phyloP scores from a whole-genome alignment of 2,329 filamentous ascomycete genomes.

The Diaporthe sp. region DNA sequence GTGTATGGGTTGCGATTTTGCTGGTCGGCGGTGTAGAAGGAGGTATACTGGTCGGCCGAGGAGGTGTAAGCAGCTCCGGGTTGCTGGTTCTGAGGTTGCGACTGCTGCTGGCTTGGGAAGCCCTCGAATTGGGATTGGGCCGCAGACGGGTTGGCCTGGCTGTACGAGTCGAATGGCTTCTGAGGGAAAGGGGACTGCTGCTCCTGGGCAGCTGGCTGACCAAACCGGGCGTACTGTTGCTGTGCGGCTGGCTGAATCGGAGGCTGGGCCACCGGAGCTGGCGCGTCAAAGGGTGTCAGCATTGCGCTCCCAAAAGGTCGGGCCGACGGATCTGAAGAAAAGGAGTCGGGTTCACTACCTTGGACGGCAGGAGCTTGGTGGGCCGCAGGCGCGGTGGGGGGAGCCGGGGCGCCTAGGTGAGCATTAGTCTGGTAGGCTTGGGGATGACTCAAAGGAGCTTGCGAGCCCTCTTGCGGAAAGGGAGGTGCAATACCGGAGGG shows the following conservation, averaged over 20 bases:
- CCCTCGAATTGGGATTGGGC: slow-evolving; percentile 71
- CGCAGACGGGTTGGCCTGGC: slow-evolving; percentile 59
- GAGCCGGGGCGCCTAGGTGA: slow-evolving; percentile 41
- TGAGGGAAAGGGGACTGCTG: slow-evolving; percentile 70
- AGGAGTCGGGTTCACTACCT: slow-evolving; percentile 47
- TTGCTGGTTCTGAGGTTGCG: slow-evolving; percentile 68
- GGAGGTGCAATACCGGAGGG: slow-evolving; percentile 49
- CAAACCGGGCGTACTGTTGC: slow-evolving; percentile 79
- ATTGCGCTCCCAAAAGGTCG: slow-evolving; percentile 22
- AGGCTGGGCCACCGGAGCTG: slow-evolving; percentile 62
- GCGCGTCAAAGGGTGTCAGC: slow-evolving; percentile 49
- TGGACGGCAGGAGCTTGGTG: slow-evolving; percentile 53
- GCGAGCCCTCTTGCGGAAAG: slow-evolving; percentile 20
- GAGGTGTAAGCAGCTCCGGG: slow-evolving; percentile 78
- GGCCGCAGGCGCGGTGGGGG: slow-evolving; percentile 46
- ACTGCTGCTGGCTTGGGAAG: slow-evolving; percentile 70
- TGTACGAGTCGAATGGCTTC: slow-evolving; percentile 90
- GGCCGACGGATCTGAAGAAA: slow-evolving; percentile 25
- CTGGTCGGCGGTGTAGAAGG: slow-evolving; percentile 85
- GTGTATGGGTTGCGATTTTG: slow-evolving; percentile 81
- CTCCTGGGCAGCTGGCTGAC: slow-evolving; percentile 72
- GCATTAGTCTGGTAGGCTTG: slow-evolving; percentile 32
- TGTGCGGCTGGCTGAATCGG: slow-evolving; percentile 68
- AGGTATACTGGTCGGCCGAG: slow-evolving; percentile 82
- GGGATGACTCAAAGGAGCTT: background rate